Conservation (phyloP, 805 yeast genomes). For the Danielozyma ontarioensis region DNA sequence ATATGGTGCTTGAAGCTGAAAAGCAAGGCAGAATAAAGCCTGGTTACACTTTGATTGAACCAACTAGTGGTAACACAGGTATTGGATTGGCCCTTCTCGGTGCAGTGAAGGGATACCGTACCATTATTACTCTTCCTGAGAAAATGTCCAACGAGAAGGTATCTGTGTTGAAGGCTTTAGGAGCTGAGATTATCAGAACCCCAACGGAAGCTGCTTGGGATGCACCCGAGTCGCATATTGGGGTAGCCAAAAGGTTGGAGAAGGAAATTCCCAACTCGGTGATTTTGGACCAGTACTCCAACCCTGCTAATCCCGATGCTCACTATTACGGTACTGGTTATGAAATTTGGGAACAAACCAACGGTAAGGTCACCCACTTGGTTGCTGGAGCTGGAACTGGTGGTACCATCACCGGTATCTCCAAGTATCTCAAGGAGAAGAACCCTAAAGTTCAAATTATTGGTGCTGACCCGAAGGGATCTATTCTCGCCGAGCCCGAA, state of each 20-base stretch:
- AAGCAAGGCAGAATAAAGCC: conserved; percentile 72
- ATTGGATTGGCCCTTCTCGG: conserved; percentile 84
- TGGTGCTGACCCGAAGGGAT: conserved; percentile 86
- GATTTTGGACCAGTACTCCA: conserved; percentile 78
- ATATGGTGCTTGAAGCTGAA: conserved; percentile 86
- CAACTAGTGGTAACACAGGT: conserved; percentile 90
- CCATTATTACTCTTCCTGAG: conserved; percentile 84
- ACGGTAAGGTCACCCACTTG: conserved; percentile 63
- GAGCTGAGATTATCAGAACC: conserved; percentile 87
- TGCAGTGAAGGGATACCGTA: conserved; percentile 81
- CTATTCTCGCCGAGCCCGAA: conserved; percentile 78
- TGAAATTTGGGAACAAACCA: conserved; percentile 79
- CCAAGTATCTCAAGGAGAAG: conserved; percentile 70
- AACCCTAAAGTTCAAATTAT: conserved; percentile 56
- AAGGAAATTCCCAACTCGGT: conserved; percentile 82
- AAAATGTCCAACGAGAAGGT: conserved; percentile 91
- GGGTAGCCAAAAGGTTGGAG: conserved; percentile 76
- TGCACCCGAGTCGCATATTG: conserved; percentile 86
- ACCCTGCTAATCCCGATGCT: conserved; percentile 75
- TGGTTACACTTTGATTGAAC: conserved; percentile 82
- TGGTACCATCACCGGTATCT: conserved; percentile 94
- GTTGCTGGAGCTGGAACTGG: conserved; percentile 96
- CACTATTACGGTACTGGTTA: conserved; percentile 81
- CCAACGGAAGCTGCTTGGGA: conserved; percentile 94
- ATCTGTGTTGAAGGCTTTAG: conserved; percentile 79